A percentile compares a stretch with the other conserved stretches of the same genome.
phyloP scores from a whole-genome alignment of 1,139 yeast species.

The Suhomyces anneliseae region DNA sequence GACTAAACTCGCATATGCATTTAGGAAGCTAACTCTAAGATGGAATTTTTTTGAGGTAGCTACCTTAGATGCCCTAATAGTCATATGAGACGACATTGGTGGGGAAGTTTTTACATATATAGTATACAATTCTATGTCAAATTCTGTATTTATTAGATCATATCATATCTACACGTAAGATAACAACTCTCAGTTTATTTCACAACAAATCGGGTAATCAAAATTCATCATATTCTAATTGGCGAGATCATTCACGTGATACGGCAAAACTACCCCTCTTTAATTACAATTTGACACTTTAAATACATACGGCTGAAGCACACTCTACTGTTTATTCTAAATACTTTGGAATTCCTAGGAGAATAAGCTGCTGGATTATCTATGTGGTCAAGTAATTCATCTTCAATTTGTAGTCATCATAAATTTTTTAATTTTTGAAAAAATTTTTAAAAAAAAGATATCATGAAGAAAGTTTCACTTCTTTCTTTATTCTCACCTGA shows the following conservation, averaged over 20 bases:
- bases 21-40: not conserved
- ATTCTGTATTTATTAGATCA: not conserved
- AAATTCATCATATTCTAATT: not conserved
- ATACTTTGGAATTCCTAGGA: too few relatives aligned
- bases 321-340: too few relatives aligned
- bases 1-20: not conserved
- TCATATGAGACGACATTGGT: not conserved
- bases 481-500: too few relatives aligned
- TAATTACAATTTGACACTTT: not conserved
- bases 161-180: not conserved
- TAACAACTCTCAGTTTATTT: not conserved
- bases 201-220: not conserved
- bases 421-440: too few relatives aligned
- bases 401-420: too few relatives aligned
- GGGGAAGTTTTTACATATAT: not conserved
- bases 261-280: not conserved
- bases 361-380: too few relatives aligned
- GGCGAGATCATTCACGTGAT: not conserved
- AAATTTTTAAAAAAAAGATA: too few relatives aligned
- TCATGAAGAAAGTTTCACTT: too few relatives aligned
- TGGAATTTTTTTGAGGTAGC: too few relatives aligned
- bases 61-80: not conserved
- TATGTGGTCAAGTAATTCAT: too few relatives aligned
- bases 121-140: not conserved
- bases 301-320: too few relatives aligned